These are phyloP conservation scores for Coemansia sp. DNA, from an alignment of 192 early-diverging fungal genomes.

Conservation along the genomic window DNA sequence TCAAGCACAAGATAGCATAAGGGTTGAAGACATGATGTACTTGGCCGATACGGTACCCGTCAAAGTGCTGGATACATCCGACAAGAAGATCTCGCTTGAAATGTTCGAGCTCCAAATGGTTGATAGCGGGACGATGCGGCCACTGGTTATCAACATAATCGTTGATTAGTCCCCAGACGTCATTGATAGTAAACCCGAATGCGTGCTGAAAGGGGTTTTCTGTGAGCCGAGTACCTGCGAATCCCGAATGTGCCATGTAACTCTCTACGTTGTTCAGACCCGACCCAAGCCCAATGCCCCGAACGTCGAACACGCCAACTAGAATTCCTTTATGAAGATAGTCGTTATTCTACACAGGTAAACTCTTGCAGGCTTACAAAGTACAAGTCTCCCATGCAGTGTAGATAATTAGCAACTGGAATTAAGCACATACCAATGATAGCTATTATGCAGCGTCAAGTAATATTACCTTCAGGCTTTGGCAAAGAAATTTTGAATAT, in stretches of 20 bases:
- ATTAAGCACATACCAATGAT: background rate
- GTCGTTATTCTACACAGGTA: slow-evolving; percentile 1
- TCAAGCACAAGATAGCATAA: background rate
- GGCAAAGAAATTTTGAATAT: background rate
- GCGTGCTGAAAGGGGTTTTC: slow-evolving; percentile 4
- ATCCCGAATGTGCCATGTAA: background rate
- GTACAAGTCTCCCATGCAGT: background rate
- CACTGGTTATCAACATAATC: background rate
- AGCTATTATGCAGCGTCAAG: background rate
- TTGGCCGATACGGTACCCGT: slow-evolving; percentile 5
- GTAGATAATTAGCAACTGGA: background rate
- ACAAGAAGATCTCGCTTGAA: slow-evolving; percentile 6
- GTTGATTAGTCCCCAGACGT: slow-evolving; percentile 2
- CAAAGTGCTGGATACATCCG: background rate
- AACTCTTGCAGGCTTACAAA: background rate
- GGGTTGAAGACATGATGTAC: background rate
- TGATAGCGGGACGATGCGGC: background rate
- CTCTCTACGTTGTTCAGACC: slow-evolving; percentile 9
- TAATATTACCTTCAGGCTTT: slow-evolving; percentile 3
- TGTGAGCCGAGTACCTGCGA: background rate
- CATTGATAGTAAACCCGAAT: slow-evolving; percentile 4
- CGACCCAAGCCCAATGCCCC: background rate
- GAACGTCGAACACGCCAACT: slow-evolving; percentile 8
- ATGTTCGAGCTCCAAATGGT: background rate
- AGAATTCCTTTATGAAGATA: slow-evolving; percentile 4